Percentiles rank a stretch among this genome's conserved stretches.
Conservation (phyloP, 2,329 filamentous ascomycete genomes). For the Exserohilum turcica region DNA sequence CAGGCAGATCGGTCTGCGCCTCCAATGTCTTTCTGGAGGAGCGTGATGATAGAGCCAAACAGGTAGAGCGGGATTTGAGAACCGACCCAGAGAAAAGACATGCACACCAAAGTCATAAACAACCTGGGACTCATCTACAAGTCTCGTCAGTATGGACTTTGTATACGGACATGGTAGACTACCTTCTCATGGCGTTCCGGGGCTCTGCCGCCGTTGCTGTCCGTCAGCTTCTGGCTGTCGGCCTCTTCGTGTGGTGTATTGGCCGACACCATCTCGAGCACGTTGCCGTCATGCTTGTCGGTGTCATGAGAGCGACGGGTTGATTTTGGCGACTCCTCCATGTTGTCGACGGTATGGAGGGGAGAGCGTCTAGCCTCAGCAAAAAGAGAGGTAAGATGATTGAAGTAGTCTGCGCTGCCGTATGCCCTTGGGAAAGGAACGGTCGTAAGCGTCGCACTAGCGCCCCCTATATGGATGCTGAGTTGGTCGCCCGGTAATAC, state of each 20-base stretch:
- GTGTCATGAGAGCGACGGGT: constrained; percentile 12
- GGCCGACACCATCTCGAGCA: constrained; percentile 23
- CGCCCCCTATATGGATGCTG: neutral
- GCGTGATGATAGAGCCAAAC: constrained; percentile 49
- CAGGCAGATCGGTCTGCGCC: constrained; percentile 66
- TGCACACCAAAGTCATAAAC: constrained; percentile 61
- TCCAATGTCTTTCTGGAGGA: constrained; percentile 66
- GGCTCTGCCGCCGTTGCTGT: constrained; percentile 21
- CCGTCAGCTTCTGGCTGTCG: constrained; percentile 23
- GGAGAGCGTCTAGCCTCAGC: neutral
- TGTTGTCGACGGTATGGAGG: constrained; percentile 11
- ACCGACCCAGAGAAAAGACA: constrained; percentile 66
- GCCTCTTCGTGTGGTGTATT: constrained; percentile 24
- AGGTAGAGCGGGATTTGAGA: constrained; percentile 63
- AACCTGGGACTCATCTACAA: constrained; percentile 46
- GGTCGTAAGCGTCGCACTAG: constrained; percentile 3
- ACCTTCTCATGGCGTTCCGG: constrained; percentile 35
- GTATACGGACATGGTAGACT: neutral
- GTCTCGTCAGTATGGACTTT: neutral
- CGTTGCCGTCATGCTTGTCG: constrained; percentile 15
- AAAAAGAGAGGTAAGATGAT: constrained; percentile 1
- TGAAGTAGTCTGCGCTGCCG: constrained; percentile 8
- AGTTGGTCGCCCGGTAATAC: neutral
- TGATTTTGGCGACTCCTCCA: constrained; percentile 9
- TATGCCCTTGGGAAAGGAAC: constrained; percentile 2